Evolutionary conservation across 768 basidiomycete species (phyloP).

Genomic region (Lactarius hatsudake): DNA sequence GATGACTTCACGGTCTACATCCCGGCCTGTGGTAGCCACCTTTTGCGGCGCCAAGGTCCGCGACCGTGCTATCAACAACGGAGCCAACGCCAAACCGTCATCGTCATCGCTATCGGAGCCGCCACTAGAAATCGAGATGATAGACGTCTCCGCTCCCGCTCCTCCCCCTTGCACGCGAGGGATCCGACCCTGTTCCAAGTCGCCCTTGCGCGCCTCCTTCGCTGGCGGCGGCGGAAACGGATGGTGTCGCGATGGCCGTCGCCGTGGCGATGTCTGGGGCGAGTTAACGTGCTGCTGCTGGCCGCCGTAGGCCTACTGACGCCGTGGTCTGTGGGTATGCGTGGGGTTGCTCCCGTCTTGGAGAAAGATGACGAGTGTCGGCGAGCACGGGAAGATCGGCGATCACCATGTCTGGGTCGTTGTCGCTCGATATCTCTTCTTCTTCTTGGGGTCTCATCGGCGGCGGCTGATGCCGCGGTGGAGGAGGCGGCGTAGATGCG

Average conservation of each 20-base stretch:
- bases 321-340: background rate
- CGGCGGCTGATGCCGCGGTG: background rate
- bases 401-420: slow-evolving; percentile 6
- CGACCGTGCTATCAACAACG: slow-evolving; percentile 32
- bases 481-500: background rate
- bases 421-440: slow-evolving; percentile 12
- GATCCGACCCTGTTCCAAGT: background rate
- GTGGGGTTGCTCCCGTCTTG: background rate
- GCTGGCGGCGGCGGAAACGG: background rate
- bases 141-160: slow-evolving; percentile 22
- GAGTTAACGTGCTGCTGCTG: background rate
- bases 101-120: slow-evolving; percentile 11
- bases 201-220: background rate
- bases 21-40: background rate
- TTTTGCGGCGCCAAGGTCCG: slow-evolving; percentile 6
- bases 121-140: slow-evolving; percentile 45
- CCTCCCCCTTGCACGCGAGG: background rate
- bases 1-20: slow-evolving; percentile 35
- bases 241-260: background rate
- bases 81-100: slow-evolving; percentile 21
- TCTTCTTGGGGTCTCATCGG: slow-evolving; percentile 10
- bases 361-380: background rate
- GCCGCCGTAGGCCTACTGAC: background rate
- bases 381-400: slow-evolving; percentile 13
- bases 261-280: background rate